phyloP scores from a whole-genome alignment of 2,329 filamentous ascomycete species.

The Orbilia blumenaviensis region DNA sequence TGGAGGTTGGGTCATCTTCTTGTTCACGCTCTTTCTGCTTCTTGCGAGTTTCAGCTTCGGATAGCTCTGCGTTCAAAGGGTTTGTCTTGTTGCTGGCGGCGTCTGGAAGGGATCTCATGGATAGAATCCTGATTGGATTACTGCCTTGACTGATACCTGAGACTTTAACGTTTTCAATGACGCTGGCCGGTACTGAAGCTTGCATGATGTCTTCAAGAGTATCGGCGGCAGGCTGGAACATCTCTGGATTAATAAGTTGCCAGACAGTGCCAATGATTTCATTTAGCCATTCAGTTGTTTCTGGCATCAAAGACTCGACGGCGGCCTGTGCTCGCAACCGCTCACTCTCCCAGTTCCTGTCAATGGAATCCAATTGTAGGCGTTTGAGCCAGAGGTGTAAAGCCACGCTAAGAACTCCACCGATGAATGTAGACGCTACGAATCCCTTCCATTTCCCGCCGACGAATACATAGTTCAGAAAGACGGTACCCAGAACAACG shows the following conservation, averaged over 20 bases:
- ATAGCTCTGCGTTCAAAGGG: slow-evolving; percentile 79
- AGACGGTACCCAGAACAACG: slow-evolving; percentile 40
- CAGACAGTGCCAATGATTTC: slow-evolving; percentile 83
- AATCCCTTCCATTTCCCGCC: slow-evolving; percentile 51
- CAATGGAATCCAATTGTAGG: slow-evolving; percentile 39
- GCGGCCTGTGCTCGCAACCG: slow-evolving; percentile 33
- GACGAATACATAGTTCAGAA: slow-evolving; percentile 44
- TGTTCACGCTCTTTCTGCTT: slow-evolving; percentile 49
- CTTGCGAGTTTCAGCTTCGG: slow-evolving; percentile 60
- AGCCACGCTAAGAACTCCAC: slow-evolving; percentile 48
- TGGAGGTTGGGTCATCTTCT: slow-evolving; percentile 47
- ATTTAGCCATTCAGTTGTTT: slow-evolving; percentile 79
- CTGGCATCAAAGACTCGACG: slow-evolving; percentile 49
- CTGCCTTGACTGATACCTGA: slow-evolving; percentile 93
- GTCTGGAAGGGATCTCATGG: slow-evolving; percentile 61
- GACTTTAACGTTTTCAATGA: slow-evolving; percentile 94
- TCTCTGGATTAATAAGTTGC: slow-evolving; percentile 92
- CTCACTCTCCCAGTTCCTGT: slow-evolving; percentile 53
- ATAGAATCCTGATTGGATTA: slow-evolving; percentile 85
- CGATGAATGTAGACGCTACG: slow-evolving; percentile 46
- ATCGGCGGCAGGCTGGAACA: slow-evolving; percentile 92
- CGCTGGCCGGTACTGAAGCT: slow-evolving; percentile 79
- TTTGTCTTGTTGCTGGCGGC: slow-evolving; percentile 77
- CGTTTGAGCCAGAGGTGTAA: slow-evolving; percentile 52
- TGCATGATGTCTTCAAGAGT: slow-evolving; percentile 97